These are phyloP conservation scores for Arthrobotrys conoides DNA, from an alignment of 2,329 filamentous ascomycete species.

Conservation along the genomic window DNA sequence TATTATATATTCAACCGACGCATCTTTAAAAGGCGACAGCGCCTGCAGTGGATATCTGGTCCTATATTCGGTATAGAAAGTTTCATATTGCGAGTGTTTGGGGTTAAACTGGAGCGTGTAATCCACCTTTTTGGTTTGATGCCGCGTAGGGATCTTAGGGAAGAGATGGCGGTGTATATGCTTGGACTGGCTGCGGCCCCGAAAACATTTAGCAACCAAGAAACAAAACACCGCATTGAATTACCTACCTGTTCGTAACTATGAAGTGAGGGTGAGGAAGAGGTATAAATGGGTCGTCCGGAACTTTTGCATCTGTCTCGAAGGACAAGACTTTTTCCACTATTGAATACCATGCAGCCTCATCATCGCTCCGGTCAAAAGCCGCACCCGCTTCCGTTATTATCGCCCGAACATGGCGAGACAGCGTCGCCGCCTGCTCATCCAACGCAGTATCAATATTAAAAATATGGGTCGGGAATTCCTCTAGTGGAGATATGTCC, in stretches of 20 bases:
- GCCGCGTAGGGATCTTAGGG: neutral
- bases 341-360: slow-evolving; percentile 3
- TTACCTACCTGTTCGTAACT: neutral
- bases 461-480: neutral
- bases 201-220: neutral
- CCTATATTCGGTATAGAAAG: neutral
- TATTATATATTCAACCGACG: neutral
- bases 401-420: neutral
- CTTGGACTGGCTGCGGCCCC: neutral
- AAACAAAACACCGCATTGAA: neutral
- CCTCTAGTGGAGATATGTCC: neutral
- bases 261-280: neutral
- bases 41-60: neutral
- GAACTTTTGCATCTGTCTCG: neutral
- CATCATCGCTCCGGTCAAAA: neutral
- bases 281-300: neutral
- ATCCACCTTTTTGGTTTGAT: neutral
- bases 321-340: slow-evolving; percentile 8
- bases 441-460: neutral
- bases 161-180: slow-evolving; percentile 1
- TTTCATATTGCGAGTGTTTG: neutral
- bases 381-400: neutral
- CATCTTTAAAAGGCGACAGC: neutral
- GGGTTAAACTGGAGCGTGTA: neutral
- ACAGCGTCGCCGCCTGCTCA: neutral